Evolutionary conservation across 108 stramenopile species (phyloP), one percentile per base, ranked within the genome.

Genomic region (Mediolabrus comicus): DNA sequence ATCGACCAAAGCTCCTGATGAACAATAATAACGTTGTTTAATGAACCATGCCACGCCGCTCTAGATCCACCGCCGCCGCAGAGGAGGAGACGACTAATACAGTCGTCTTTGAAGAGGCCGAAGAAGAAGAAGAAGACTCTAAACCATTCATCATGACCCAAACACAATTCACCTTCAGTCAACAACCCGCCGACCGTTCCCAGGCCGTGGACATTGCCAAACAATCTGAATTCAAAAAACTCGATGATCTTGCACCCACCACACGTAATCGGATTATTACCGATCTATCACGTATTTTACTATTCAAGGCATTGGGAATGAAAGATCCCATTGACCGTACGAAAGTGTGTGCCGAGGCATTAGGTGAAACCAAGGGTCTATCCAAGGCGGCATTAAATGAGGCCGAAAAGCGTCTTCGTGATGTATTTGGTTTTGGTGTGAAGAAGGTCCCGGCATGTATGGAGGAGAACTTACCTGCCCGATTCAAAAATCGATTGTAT

Each of bases 391-490:
- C 76, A 4, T 82, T 86, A 14, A 22, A 80, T 22, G 88, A 92
- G 81, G 94, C 82, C 12, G 64, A 77, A 10, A 24, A 49, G 9
- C 80, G 89, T 1, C 64, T 95, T 27, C 43, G 49, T 7, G 77
- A 87, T 53, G 85, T 95, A 8, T 92, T 95, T 86, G 94, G 88
- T 0, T 91, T 92, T 57, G 80, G 84, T 53, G 65, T 92, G 10
- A 58, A 65, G 26, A 53, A 65, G 9, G 67, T 88, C n/a, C 87
- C 89, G 13, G 61, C 67, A 2, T 83, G 31, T 38, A 86, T 92
- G 88, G 76, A 83, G 53, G 64, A 86, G 32, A 52, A 62, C 32
- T 29, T 89, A 51, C 90, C 94, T 0, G 31, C 62, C 19, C 72
- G 62, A 24, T 92, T 67, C 79, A 84, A 87, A 69, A 84, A 92